Evolutionary conservation across 345 rosid species (phyloP), one percentile per base, ranked within the genome.

Genomic region (Ceriops zippeliana): DNA sequence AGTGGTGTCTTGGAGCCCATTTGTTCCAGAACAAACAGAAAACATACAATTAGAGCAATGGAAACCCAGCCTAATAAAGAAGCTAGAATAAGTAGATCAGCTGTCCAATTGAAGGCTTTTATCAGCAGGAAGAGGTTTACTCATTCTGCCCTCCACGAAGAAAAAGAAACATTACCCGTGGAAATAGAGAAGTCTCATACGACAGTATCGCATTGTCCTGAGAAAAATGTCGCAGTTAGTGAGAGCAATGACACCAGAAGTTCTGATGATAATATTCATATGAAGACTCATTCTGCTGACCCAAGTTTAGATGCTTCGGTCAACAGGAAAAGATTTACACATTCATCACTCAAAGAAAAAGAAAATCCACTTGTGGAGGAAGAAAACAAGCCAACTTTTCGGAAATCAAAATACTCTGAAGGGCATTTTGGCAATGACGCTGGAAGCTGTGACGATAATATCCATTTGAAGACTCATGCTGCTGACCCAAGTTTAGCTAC

Each of bases 11-110:
- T 61, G 21, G 64, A 35, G 30, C 4, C 2, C 65, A 52, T 42
- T 34, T 61, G 27, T 42, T 47, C 66, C 47, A 26, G 66, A n/a
- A 65, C 66, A 61, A 63, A 22, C 15, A 21, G 34, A 5, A 56
- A 17, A 47, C 21, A 20, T 46, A 53, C 67, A 70, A 52, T 63
- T 10, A n/a, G 19, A 27, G 52, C 22, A 11, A 34, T 22, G 47
- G 68, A 56, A 59, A 54, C 52, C 69, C 60, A 8, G 47, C 26
- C 21, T 22, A 26, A 35, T 56, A 49, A 59, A 65, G 24, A 52
- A 58, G 32, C 65, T 65, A 70, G 79, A 70, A 52, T 61, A 35
- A 63, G 34, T 20, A 53, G 69, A 38, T 66, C 60, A 20, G 58
- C 59, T 21, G 59, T 56, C 28, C 59, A 56, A 24, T 21, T 61